Evolutionary conservation across 2,329 filamentous ascomycete genomes (phyloP).

Genomic region (Exophiala phaeomuriformis): DNA sequence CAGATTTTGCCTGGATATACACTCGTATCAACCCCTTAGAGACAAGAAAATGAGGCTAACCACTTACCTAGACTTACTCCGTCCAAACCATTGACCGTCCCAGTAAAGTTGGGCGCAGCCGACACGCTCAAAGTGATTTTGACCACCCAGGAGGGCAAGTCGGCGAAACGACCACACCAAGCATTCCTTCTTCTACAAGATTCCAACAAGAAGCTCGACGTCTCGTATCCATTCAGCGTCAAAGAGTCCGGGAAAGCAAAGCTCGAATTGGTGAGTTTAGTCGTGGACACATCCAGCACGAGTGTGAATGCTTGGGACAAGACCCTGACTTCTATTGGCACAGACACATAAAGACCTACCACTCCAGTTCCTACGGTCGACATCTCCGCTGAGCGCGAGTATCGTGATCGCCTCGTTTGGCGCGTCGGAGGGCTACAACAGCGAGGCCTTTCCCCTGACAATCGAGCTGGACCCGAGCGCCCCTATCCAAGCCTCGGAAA

Average conservation of each 20-base stretch:
- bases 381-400: constrained; percentile 65
- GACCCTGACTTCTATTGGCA: background rate
- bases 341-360: constrained; percentile 88
- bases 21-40: too few species aligned
- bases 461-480: constrained; percentile 57
- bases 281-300: background rate
- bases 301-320: background rate
- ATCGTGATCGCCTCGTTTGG: constrained; percentile 85
- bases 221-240: constrained; percentile 73
- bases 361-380: constrained; percentile 64
- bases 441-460: constrained; percentile 64
- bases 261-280: constrained; percentile 66
- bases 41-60: background rate
- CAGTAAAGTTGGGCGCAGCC: constrained; percentile 57
- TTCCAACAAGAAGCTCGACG: constrained; percentile 66
- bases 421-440: constrained; percentile 55
- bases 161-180: constrained; percentile 81
- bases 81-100: constrained; percentile 54
- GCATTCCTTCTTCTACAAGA: constrained; percentile 83
- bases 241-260: constrained; percentile 84
- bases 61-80: constrained; percentile 47
- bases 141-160: constrained; percentile 71
- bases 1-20: background rate
- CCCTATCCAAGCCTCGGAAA: constrained; percentile 54
- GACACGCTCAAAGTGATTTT: constrained; percentile 77